Evolutionary conservation across 208 protist species (phyloP), one percentile per base, ranked within the genome.

Genomic region (Leishmania tropica): DNA sequence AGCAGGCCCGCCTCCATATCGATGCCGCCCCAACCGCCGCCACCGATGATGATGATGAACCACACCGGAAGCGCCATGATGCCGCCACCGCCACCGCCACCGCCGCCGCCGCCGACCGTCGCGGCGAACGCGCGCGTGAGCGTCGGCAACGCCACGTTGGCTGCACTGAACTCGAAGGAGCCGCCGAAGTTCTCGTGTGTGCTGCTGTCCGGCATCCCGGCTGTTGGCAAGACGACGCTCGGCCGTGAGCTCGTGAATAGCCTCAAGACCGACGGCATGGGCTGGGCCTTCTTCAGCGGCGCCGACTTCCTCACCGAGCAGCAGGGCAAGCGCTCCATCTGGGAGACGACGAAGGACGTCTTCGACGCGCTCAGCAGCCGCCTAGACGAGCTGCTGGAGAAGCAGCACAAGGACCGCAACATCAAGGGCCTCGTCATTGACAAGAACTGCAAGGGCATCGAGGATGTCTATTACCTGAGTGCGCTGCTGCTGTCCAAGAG

Each of bases 261-360:
- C 72, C 86, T 97, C n/a, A 85, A 86, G 77, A 84, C 72, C 31
- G 94, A 97, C 83, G 89, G 89, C 45, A 82, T 94, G 83, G 91
- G 90, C 15, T 97, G 94, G 94, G 73, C 89, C 40, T 97, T 97
- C 86, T 97, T 97, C 84, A 95, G 92, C n/a, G 94, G 94, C 35
- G 92, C 90, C 28, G 94, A 97, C 85, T 90, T 91, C 71, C 84
- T 95, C 53, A 76, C 58, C 35, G 88, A 91, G 71, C 82, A 79
- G 64, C 76, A 67, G 51, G 70, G 80, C 45, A 94, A 94, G 85
- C 86, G 86, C 47, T 84, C 90, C 47, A 65, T 88, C 19, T 97
- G 94, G 94, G 90, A 95, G 77, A 95, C 87, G 17, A 96, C 90
- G 42, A 86, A 85, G 78, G 91, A 97, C 54, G 89, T 97, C 7